phyloP scores from a whole-genome alignment of 2,329 filamentous ascomycete species.

The Nemania diffusa region DNA sequence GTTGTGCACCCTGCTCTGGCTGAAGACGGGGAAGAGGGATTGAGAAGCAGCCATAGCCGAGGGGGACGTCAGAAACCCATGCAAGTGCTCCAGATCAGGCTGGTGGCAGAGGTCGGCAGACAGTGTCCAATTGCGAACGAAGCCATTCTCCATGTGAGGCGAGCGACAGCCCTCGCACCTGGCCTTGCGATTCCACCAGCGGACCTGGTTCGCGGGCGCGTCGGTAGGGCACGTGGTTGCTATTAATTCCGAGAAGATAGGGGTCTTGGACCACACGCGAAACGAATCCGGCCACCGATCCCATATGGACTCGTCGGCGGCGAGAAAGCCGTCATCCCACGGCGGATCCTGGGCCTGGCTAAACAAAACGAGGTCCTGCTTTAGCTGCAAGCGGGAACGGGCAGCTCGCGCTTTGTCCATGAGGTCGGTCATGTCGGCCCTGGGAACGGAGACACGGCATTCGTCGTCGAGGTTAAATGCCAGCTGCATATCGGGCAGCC shows the following conservation, averaged over 20 bases:
- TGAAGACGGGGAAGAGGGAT: slow-evolving; percentile 64
- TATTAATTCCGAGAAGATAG: slow-evolving; percentile 53
- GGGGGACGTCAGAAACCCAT: slow-evolving; percentile 63
- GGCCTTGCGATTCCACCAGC: slow-evolving; percentile 54
- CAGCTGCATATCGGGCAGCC: slow-evolving; percentile 63
- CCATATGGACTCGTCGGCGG: slow-evolving; percentile 43
- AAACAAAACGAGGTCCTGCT: slow-evolving; percentile 38
- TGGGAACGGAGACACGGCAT: slow-evolving; percentile 58
- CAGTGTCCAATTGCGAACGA: slow-evolving; percentile 56
- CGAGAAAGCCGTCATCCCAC: slow-evolving; percentile 42
- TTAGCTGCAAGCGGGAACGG: slow-evolving; percentile 44
- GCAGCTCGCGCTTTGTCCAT: slow-evolving; percentile 43
- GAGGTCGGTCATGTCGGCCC: slow-evolving; percentile 54
- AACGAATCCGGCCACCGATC: slow-evolving; percentile 43
- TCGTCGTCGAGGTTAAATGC: slow-evolving; percentile 64
- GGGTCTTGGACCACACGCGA: slow-evolving; percentile 41
- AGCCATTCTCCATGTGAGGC: slow-evolving; percentile 53
- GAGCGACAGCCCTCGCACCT: slow-evolving; percentile 49
- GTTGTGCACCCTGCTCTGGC: slow-evolving; percentile 63
- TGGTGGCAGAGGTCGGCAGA: slow-evolving; percentile 62
- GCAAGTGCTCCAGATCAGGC: slow-evolving; percentile 59
- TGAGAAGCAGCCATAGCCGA: slow-evolving; percentile 56
- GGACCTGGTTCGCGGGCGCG: slow-evolving; percentile 54
- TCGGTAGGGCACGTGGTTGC: slow-evolving; percentile 58
- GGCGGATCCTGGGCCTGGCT: slow-evolving; percentile 39